A percentile compares a stretch with the other conserved stretches of the same genome.
These are phyloP conservation scores for Aspergillus hortae DNA, from an alignment of 2,329 filamentous ascomycete genomes.

Conservation along the genomic window DNA sequence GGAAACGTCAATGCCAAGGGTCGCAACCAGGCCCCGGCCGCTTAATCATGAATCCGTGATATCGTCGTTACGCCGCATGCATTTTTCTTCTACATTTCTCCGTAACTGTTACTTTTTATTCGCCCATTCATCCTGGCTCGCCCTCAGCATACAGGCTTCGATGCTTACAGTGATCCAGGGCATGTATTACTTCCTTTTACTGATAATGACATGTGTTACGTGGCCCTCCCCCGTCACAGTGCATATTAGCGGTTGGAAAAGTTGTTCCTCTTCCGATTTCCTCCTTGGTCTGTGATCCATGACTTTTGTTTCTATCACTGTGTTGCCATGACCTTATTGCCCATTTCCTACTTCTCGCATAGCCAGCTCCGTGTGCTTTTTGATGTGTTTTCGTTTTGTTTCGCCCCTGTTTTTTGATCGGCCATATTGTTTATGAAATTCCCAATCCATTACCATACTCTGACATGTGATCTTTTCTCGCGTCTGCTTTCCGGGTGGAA, in stretches of 20 bases:
- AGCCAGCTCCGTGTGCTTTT: conserved; percentile 30
- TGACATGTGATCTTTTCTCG: background rate
- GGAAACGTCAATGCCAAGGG: conserved; percentile 49
- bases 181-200: conserved; percentile 38
- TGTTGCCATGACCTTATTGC: conserved; percentile 24
- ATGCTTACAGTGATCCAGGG: conserved; percentile 22
- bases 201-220: conserved; percentile 41
- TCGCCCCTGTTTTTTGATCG: conserved; percentile 8
- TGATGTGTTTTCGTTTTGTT: conserved; percentile 10
- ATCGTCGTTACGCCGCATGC: background rate
- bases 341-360: conserved; percentile 24
- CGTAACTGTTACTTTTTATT: background rate
- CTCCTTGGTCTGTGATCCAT: conserved; percentile 20
- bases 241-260: conserved; percentile 45
- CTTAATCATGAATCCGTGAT: conserved; percentile 24
- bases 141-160: conserved; percentile 13
- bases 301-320: conserved; percentile 17
- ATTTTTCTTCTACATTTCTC: conserved; percentile 1
- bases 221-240: conserved; percentile 33
- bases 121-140: conserved; percentile 21
- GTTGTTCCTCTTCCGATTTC: conserved; percentile 27
- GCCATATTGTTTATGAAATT: conserved; percentile 4
- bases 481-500: background rate
- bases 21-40: conserved; percentile 45
- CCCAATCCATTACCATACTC: background rate